Conservation (phyloP, 306 rosid genomes). For the Gleditsia sinensis region DNA sequence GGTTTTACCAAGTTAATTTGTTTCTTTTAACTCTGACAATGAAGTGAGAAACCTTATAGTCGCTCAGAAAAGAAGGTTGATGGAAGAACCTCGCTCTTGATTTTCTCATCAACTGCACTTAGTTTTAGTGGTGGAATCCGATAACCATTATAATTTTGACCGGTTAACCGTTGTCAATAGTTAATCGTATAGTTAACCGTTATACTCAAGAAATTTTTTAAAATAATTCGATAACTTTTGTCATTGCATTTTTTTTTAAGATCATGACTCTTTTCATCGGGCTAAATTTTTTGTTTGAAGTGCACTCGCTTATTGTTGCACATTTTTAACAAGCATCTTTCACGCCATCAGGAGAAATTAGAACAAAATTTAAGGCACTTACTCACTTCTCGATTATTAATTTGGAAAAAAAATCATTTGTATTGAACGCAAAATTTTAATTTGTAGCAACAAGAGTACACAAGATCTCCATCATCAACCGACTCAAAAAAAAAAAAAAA, state of each 20-base stretch:
- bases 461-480: slow-evolving; percentile 33
- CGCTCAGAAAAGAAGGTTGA: background rate
- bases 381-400: background rate
- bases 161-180: no score
- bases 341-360: no score
- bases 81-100: background rate
- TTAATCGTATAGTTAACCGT: no score
- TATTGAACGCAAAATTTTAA: slow-evolving; percentile 35
- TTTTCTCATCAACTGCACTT: background rate
- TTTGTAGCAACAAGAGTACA: slow-evolving; percentile 26
- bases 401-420: slow-evolving; percentile 13
- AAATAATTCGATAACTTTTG: background rate
- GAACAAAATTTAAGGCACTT: background rate
- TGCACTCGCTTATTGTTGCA: no score
- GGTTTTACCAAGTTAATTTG: background rate
- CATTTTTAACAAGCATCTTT: no score
- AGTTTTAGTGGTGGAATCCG: background rate
- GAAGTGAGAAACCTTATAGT: no score
- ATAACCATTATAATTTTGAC: background rate
- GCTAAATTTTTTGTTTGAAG: no score
- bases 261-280: no score
- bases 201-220: background rate
- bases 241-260: background rate
- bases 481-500: background rate
- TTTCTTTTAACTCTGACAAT: background rate